These are phyloP conservation scores for Malassezia equina DNA, from an alignment of 1,284 basidiomycete species.

Conservation along the genomic window DNA sequence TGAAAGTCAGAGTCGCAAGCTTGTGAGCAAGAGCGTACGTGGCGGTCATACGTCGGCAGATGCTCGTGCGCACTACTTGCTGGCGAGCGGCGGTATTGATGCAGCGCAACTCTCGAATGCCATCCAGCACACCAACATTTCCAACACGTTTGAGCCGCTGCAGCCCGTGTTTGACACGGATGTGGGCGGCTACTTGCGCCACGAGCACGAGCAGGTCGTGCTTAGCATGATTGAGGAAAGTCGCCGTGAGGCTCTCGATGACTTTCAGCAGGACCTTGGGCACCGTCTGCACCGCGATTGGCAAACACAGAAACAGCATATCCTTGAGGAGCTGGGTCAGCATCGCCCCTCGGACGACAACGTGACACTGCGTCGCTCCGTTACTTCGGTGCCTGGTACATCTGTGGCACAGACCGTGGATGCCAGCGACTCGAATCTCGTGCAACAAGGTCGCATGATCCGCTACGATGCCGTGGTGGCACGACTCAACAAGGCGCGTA, in stretches of 20 bases:
- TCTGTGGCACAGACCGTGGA: constrained; percentile 10
- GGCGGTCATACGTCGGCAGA: constrained; percentile 51
- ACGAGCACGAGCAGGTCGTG: constrained; percentile 85
- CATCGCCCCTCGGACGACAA: constrained; percentile 23
- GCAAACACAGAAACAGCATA: constrained; percentile 75
- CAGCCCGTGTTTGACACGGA: constrained; percentile 83
- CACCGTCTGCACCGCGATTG: constrained; percentile 68
- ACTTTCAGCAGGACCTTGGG: constrained; percentile 71
- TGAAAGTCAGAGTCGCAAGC: constrained; percentile 59
- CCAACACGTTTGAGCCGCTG: constrained; percentile 74
- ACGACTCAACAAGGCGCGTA: constrained; percentile 37
- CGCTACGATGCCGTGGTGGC: constrained; percentile 40
- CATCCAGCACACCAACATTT: constrained; percentile 69
- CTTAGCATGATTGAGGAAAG: constrained; percentile 87
- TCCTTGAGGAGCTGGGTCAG: constrained; percentile 75
- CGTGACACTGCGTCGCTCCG: constrained; percentile 10
- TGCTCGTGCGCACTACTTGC: constrained; percentile 52
- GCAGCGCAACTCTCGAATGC: constrained; percentile 66
- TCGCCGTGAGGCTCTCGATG: constrained; percentile 68
- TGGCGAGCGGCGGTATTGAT: constrained; percentile 82
- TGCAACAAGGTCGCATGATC: constrained; percentile 42
- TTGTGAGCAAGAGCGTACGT: constrained; percentile 35
- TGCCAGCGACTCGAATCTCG: constrained; percentile 11
- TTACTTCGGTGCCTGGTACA: background rate
- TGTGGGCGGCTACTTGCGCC: constrained; percentile 67